Conservation (phyloP, 768 basidiomycete genomes). For the Wakefieldia striispora region DNA sequence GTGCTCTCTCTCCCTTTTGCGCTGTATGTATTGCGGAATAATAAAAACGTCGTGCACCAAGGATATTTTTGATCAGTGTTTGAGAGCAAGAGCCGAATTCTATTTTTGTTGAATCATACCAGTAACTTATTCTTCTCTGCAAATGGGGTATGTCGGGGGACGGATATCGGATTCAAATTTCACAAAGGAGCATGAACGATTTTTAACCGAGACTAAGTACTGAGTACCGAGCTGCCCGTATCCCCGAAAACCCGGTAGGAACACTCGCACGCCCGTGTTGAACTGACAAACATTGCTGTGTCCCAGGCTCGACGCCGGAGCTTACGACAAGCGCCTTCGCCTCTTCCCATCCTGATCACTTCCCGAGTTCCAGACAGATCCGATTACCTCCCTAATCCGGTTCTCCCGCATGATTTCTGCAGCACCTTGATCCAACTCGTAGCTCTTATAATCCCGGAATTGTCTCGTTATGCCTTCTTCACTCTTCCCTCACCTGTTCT, state of each 20-base stretch:
- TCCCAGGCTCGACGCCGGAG: too few relatives aligned
- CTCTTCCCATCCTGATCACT: too few relatives aligned
- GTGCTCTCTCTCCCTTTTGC: conserved; percentile 12
- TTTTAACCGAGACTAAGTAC: too few relatives aligned
- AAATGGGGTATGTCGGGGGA: conserved; percentile 15
- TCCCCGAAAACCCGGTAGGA: too few relatives aligned
- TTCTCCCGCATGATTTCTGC: conserved; percentile 19
- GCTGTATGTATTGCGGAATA: conserved; percentile 23
- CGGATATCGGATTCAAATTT: too few relatives aligned
- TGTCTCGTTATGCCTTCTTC: conserved; percentile 23
- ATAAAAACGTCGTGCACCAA: conserved; percentile 13
- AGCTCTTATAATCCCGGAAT: conserved; percentile 27
- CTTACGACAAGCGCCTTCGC: too few relatives aligned
- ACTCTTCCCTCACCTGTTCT: conserved; percentile 23
- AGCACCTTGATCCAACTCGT: conserved; percentile 14
- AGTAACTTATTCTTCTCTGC: background rate
- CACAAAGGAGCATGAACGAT: background rate
- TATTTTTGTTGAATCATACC: background rate
- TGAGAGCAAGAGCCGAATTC: background rate
- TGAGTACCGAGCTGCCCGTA: too few relatives aligned
- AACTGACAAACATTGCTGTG: too few relatives aligned
- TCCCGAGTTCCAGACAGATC: conserved; percentile 21
- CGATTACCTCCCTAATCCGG: conserved; percentile 35
- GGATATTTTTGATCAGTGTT: conserved; percentile 2
- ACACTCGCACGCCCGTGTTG: too few relatives aligned